Evolutionary conservation across 768 basidiomycete species (phyloP).

Genomic region (Lactarius quietus): DNA sequence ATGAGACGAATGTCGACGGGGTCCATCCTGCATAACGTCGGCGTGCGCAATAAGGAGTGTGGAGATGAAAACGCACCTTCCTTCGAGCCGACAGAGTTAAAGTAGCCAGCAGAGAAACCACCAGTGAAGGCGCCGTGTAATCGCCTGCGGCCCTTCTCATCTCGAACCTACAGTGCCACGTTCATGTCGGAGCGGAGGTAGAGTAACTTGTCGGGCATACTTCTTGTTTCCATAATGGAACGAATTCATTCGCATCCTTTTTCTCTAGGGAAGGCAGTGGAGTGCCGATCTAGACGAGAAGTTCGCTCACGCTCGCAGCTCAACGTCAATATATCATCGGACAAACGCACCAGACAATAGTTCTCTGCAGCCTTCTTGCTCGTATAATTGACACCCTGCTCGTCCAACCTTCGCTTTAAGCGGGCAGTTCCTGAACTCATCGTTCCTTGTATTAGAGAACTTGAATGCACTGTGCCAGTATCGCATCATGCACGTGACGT

Average conservation of each 20-base stretch:
- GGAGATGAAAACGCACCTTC: slow-evolving; percentile 55
- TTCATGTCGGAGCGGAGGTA: slow-evolving; percentile 23
- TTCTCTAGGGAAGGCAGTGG: slow-evolving; percentile 94
- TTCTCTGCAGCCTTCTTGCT: slow-evolving; percentile 73
- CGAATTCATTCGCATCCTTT: slow-evolving; percentile 89
- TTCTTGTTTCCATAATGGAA: slow-evolving; percentile 98
- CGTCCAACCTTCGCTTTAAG: slow-evolving; percentile 82
- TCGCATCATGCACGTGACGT: neutral
- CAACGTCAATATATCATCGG: slow-evolving; percentile 13
- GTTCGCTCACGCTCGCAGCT: neutral
- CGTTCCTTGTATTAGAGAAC: slow-evolving; percentile 3
- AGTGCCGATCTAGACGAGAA: slow-evolving; percentile 72
- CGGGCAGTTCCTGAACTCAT: slow-evolving; percentile 45
- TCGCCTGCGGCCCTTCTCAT: slow-evolving; percentile 88
- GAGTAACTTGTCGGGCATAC: slow-evolving; percentile 41
- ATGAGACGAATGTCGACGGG: slow-evolving; percentile 90
- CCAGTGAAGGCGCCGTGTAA: slow-evolving; percentile 99
- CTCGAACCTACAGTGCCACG: slow-evolving; percentile 58
- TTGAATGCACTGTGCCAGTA: too few species aligned
- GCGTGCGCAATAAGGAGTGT: neutral
- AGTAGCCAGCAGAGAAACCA: slow-evolving; percentile 97
- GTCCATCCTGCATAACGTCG: slow-evolving; percentile 73
- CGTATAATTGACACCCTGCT: slow-evolving; percentile 69
- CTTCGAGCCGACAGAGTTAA: slow-evolving; percentile 92
- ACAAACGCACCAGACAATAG: slow-evolving; percentile 67